These are phyloP conservation scores for Cylindrotheca closterium DNA, from an alignment of 108 stramenopile species.

Conservation along the genomic window DNA sequence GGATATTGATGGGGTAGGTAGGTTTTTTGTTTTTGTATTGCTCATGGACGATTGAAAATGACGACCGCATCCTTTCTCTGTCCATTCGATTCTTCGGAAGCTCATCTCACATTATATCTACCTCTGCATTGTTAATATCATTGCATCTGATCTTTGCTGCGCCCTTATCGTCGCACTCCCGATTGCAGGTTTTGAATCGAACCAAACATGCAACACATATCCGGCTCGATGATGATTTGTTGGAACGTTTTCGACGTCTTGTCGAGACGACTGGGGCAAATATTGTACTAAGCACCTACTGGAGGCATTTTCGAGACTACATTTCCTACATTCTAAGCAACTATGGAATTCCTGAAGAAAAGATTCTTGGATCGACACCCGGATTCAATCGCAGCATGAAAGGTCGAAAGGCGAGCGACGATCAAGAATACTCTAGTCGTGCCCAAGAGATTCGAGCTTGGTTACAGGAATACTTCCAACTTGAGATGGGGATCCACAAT, in stretches of 20 bases:
- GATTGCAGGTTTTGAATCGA: neutral
- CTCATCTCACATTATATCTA: too few species aligned
- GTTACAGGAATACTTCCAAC: neutral
- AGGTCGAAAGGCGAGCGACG: neutral
- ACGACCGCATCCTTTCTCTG: too few species aligned
- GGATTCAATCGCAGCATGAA: neutral
- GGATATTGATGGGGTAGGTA: too few species aligned
- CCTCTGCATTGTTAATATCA: too few species aligned
- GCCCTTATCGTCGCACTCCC: too few species aligned
- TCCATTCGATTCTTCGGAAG: too few species aligned
- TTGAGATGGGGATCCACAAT: too few species aligned
- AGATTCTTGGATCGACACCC: neutral
- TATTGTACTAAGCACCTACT: neutral
- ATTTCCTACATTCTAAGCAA: neutral
- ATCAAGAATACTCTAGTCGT: neutral
- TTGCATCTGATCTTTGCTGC: too few species aligned
- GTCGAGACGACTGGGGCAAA: neutral
- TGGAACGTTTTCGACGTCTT: neutral
- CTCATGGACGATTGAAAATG: too few species aligned
- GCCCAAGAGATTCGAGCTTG: neutral
- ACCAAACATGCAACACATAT: neutral
- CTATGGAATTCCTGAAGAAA: neutral
- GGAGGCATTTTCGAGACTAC: neutral
- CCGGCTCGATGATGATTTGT: neutral
- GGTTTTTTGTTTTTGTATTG: too few species aligned